Conservation (phyloP, 768 basidiomycete genomes). For the Auriscalpium vulgare region DNA sequence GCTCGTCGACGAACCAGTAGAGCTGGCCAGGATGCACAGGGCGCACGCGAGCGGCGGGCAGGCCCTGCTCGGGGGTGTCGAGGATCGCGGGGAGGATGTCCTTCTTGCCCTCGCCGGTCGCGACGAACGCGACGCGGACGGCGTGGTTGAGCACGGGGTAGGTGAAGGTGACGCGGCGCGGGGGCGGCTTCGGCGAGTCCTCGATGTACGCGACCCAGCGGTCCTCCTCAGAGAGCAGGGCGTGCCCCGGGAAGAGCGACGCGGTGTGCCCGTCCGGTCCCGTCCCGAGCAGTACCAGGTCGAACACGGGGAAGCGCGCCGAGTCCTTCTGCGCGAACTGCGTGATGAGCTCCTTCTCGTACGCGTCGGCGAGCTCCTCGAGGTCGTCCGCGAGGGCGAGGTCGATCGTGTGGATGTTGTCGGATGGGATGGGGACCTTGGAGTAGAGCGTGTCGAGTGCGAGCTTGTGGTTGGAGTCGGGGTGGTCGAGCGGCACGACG, state of each 20-base stretch:
- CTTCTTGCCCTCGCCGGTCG: slow-evolving; percentile 73
- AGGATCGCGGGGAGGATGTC: slow-evolving; percentile 67
- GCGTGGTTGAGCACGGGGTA: slow-evolving; percentile 89
- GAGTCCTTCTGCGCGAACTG: slow-evolving; percentile 91
- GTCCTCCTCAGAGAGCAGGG: slow-evolving; percentile 74
- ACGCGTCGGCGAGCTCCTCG: slow-evolving; percentile 74
- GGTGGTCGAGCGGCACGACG: slow-evolving; percentile 84
- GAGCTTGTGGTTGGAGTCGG: slow-evolving; percentile 86
- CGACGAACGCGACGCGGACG: slow-evolving; percentile 82
- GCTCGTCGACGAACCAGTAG: slow-evolving; percentile 93
- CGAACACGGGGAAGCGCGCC: slow-evolving; percentile 95
- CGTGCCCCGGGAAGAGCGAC: slow-evolving; percentile 93
- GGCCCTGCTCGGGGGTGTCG: slow-evolving; percentile 68
- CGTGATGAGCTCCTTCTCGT: slow-evolving; percentile 77
- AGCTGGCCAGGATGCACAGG: slow-evolving; percentile 76
- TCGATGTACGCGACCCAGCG: slow-evolving; percentile 93
- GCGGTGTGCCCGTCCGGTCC: slow-evolving; percentile 99
- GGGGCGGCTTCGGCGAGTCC: slow-evolving; percentile 92
- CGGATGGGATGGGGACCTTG: slow-evolving; percentile 68
- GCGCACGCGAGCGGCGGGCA: slow-evolving; percentile 79
- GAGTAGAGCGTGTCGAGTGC: slow-evolving; percentile 69
- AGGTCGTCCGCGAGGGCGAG: slow-evolving; percentile 53
- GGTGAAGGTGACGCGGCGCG: slow-evolving; percentile 86
- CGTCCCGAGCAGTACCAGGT: slow-evolving; percentile 93
- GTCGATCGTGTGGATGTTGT: slow-evolving; percentile 84